Evolutionary conservation across 2,329 filamentous ascomycete genomes (phyloP), one percentile per base, ranked within the genome.

Genomic region (Trichoderma sp.): DNA sequence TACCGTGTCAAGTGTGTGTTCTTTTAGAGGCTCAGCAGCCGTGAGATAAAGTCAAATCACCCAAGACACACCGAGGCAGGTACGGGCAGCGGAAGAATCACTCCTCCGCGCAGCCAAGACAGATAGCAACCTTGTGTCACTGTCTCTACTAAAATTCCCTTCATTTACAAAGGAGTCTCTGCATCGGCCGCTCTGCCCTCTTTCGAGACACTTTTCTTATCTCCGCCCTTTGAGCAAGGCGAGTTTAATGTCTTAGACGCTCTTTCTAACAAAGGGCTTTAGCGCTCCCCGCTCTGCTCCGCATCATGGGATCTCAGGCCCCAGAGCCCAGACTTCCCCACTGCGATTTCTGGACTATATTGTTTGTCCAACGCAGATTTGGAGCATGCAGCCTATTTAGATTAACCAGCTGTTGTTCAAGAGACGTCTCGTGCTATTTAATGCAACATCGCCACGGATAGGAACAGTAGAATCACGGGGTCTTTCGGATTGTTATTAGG

Each of bases 271-370:
- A 26, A 34, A 32, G 21, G 18, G 9, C 4, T 21, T 56, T 70
- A 39, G 36, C 51, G 58, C 60, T 43, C 68, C 26, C 68, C 43
- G 8, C 43, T 47, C 43, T 51, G 36, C 56, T 64, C 57, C 60
- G 47, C 60, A 70, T 70, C 68, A 70, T 70, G 60, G 68, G 68
- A 70, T 64, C 60, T 70, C 60, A 57, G 32, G 68, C 32, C 43
- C 51, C 47, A 43, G n/a, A 9, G 68, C 36, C 21, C 21, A 69
- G 60, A 24, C 51, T 51, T 53, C 61, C 32, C 69, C 61, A 39
- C 69, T 39, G 28, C 69, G 61, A 61, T 66, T 62, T 36, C 51
- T n/a, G 18, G n/a, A 43, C 39, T 34, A 3, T 11, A 47, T 51
- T 21, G 21, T 32, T 51, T 65, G 68, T 47, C 68, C 68, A 39